A percentile compares a stretch with the other conserved stretches of the same genome.
Evolutionary conservation across 306 rosid genomes (phyloP).

Genomic region (Rosa rugosa): DNA sequence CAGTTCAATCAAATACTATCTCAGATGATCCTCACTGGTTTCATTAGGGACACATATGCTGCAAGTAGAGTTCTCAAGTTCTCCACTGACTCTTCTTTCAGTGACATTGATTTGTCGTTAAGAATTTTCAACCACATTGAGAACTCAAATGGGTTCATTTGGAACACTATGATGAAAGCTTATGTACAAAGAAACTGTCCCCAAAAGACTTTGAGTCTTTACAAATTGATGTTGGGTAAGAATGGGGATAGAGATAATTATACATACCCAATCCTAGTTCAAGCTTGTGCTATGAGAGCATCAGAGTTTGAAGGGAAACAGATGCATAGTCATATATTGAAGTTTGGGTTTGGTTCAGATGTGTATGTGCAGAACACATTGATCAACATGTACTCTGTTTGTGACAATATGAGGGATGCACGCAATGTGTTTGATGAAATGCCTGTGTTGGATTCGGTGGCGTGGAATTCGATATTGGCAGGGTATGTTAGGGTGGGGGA

Average conservation of each 20-base stretch:
- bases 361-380: constrained; percentile 68
- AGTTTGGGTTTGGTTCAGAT: constrained; percentile 54
- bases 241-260: constrained; percentile 43
- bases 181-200: constrained; percentile 49
- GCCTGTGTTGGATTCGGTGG: constrained; percentile 58
- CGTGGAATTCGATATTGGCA: constrained; percentile 78
- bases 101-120: constrained; percentile 43
- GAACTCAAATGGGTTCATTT: constrained; percentile 61
- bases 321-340: constrained; percentile 55
- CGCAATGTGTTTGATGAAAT: constrained; percentile 67
- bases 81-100: constrained; percentile 38
- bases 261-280: constrained; percentile 66
- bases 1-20: constrained; percentile 56
- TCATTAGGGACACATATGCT: constrained; percentile 62
- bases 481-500: constrained; percentile 60
- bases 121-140: constrained; percentile 50
- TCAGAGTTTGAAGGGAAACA: constrained; percentile 55
- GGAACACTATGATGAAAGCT: constrained; percentile 79
- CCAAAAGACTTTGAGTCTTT: constrained; percentile 35
- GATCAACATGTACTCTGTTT: constrained; percentile 61
- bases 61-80: constrained; percentile 63
- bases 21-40: constrained; percentile 65
- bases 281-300: constrained; percentile 51
- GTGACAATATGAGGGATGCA: constrained; percentile 55
- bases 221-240: constrained; percentile 36